Evolutionary conservation across 345 rosid species (phyloP), one percentile per base, ranked within the genome.

Genomic region (Gossypium rotundifolium): DNA sequence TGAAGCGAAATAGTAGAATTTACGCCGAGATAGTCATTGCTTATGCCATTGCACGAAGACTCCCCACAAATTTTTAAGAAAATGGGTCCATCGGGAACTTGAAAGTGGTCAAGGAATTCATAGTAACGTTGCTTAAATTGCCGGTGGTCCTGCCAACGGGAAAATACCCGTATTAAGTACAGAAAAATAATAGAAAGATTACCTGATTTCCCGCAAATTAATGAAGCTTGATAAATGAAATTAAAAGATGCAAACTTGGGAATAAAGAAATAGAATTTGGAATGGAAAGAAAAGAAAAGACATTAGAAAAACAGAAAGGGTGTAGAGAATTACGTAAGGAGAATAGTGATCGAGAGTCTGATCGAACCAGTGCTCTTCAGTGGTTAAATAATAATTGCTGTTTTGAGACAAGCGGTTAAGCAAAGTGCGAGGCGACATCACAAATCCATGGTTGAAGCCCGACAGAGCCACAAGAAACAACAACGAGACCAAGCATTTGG

Each of bases 311-410:
- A 16, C n/a, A 13, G 64, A 59, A 59, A 23, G 20, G 65, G 65
- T 33, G 40, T 33, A 33, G 40, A 59, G 68, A 25, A 40, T 46
- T 89, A 94, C 99, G 33, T 77, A 81, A 9, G 98, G 94, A 65
- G 97, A 88, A 83, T 73, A 94, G 84, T 94, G 97, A 77, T 94
- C 96, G 77, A 92, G 88, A 81, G 86, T 92, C 80, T 94, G 98
- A 81, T 87, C 84, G 81, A 91, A 85, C 97, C 96, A 94, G 77
- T 81, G 91, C 72, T 83, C 91, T 51, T 84, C 53, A 7, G 85
- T 86, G 65, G 95, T 94, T 88, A 91, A 88, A 84, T 82, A 92
- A 33, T 33, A 33, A 59, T 75, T 67, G 75, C 79, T 61, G 54
- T 67, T 61, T 70, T 11, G 78, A 11, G 88, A 73, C 12, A 85